Evolutionary conservation across 352 stramenopile genomes (phyloP).

Genomic region (Phytophthora pinifolia): DNA sequence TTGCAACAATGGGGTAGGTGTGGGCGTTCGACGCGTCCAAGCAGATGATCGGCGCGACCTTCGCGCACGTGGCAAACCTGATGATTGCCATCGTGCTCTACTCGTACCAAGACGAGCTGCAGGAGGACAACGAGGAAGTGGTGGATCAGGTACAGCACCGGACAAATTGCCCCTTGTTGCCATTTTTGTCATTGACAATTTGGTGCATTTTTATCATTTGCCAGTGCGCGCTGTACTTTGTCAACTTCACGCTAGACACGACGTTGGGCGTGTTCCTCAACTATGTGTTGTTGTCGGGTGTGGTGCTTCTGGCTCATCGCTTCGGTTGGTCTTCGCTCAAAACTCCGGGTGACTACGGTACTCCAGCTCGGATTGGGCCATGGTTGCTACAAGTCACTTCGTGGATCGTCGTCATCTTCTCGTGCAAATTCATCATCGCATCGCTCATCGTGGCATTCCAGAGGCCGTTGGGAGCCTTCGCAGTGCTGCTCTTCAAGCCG

Average conservation of each 20-base stretch:
- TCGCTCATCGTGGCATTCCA: constrained; percentile 72
- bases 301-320: constrained; percentile 53
- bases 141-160: constrained; percentile 53
- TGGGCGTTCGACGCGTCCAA: constrained; percentile 88
- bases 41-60: constrained; percentile 83
- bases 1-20: constrained; percentile 32
- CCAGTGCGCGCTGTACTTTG: constrained; percentile 88
- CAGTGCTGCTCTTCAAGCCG: constrained; percentile 69
- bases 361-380: constrained; percentile 54
- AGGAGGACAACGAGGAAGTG: constrained; percentile 29
- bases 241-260: constrained; percentile 89
- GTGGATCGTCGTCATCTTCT: constrained; percentile 83
- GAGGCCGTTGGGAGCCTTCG: constrained; percentile 57
- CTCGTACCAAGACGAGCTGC: constrained; percentile 49
- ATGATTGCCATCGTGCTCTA: constrained; percentile 89
- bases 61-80: constrained; percentile 83
- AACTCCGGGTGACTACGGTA: constrained; percentile 81
- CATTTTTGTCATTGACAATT: neutral
- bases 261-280: constrained; percentile 85
- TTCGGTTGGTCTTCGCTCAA: constrained; percentile 61
- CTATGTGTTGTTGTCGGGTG: constrained; percentile 67
- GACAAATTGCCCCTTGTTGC: neutral
- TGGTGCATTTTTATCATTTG: neutral
- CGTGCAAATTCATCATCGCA: constrained; percentile 79
- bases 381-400: constrained; percentile 79